Base-by-base conservation (phyloP, 495 filamentous ascomycete species). In the Achaetomiella virescens region DNA sequence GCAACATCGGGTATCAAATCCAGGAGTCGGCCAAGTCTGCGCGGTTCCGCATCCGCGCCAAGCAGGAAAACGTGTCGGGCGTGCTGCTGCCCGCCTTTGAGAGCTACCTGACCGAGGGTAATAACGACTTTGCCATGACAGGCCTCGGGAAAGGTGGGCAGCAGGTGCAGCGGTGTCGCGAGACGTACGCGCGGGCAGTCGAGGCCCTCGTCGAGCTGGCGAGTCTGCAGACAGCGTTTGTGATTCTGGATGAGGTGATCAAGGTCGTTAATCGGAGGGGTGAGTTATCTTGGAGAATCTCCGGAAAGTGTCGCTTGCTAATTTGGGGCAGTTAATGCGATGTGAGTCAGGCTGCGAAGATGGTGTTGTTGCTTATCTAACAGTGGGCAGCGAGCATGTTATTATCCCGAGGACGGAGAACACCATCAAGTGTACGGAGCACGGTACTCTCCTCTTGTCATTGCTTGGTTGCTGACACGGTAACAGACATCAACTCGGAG, bases 341-440 rank as follows among this genome's bases (percentile, higher is more conserved):
- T 97, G 85, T 93, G 75, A 78, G 83, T 75, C 43, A 60, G 29
- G 41, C 10, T 24, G 37, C 27, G 14, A 11, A 24, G 21, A 2
- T 27, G 15, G 5, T 33, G 24, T 3, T 31, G 11, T 14, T 31
- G 14, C 44, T n/a, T 20, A 0, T 25, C 31, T 55, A 51, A 48
- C 48, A 11, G 15, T 12, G 42, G 9, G 22, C 38, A 84, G 79
- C 70, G 91, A 95, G 73, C 90, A 98, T 73, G 95, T 99, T 53
- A 97, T 99, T 62, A 97, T 99, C 60, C 93, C 93, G 25, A 81
- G 93, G 44, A 99, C 93, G 18, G 92, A 97, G 68, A 99, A 97
- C 61, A 99, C 93, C 48, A 99, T 99, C 77, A 97, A 91, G 75
- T 96, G 86, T 87, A 70, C 68, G 80, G 33, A 29, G 1, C 15